A percentile compares a stretch with the other conserved stretches of the same genome.
Evolutionary conservation across 2,329 filamentous ascomycete species (phyloP).

Genomic region (Monosporascus sp.): DNA sequence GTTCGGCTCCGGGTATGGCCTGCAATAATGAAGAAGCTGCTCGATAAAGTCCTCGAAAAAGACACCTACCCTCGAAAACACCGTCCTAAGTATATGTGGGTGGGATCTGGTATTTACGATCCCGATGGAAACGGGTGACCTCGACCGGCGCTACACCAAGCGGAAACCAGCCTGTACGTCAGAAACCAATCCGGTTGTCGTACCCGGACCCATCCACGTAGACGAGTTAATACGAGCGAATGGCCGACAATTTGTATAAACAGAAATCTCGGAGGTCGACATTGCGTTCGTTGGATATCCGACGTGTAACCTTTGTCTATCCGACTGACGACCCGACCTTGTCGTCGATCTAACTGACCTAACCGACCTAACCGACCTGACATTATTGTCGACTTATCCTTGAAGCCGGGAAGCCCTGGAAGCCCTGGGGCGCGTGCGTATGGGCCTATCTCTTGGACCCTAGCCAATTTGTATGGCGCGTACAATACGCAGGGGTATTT

Average conservation of each 20-base stretch:
- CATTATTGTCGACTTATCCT: too few relatives aligned
- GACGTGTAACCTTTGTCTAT: too few relatives aligned
- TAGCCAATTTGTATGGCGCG: too few relatives aligned
- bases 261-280: too few relatives aligned
- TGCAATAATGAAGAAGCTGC: constrained; percentile 22
- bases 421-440: too few relatives aligned
- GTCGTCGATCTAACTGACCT: too few relatives aligned
- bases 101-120: constrained; percentile 9
- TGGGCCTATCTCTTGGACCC: too few relatives aligned
- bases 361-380: too few relatives aligned
- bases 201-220: constrained; percentile 29
- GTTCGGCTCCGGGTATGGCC: constrained; percentile 22
- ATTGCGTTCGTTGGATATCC: too few relatives aligned
- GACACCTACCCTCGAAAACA: constrained; percentile 12
- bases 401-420: too few relatives aligned
- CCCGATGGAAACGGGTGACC: constrained; percentile 11
- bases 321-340: too few relatives aligned
- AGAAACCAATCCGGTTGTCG: constrained; percentile 26
- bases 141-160: constrained; percentile 15
- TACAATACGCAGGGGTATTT: too few relatives aligned
- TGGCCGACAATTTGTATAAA: constrained; percentile 19
- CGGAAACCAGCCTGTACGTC: constrained; percentile 28
- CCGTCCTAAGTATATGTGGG: constrained; percentile 21
- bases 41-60: constrained; percentile 24
- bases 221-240: constrained; percentile 24